Percentiles rank a stretch among this genome's conserved stretches.
These are phyloP conservation scores for Fusarium piperis DNA, from an alignment of 2,329 filamentous ascomycete genomes.

Conservation along the genomic window DNA sequence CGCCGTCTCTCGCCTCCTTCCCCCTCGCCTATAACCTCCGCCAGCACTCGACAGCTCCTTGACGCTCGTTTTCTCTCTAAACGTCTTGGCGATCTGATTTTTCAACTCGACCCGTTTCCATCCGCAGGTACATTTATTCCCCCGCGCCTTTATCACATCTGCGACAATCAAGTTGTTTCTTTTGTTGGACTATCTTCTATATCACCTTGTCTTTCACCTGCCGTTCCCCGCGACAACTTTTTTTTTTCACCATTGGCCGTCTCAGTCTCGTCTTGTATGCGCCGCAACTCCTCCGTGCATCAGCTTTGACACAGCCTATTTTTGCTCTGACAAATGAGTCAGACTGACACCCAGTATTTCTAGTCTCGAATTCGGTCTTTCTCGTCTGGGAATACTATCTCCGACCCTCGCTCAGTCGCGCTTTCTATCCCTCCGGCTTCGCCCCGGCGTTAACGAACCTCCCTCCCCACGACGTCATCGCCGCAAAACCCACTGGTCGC, in stretches of 20 bases:
- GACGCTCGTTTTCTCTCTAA: slow-evolving; percentile 37
- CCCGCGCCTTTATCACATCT: background rate
- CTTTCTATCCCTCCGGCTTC: slow-evolving; percentile 34
- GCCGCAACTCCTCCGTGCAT: slow-evolving; percentile 30
- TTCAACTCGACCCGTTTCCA: slow-evolving; percentile 26
- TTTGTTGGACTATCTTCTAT: slow-evolving; percentile 12
- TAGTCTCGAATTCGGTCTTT: slow-evolving; percentile 37
- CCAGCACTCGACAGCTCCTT: slow-evolving; percentile 22
- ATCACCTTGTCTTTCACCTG: slow-evolving; percentile 12
- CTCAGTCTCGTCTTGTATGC: slow-evolving; percentile 29
- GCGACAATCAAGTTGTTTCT: background rate
- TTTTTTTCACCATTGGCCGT: slow-evolving; percentile 13
- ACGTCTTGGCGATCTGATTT: slow-evolving; percentile 37
- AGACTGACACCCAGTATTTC: slow-evolving; percentile 36
- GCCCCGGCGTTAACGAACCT: slow-evolving; percentile 38
- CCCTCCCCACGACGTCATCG: slow-evolving; percentile 43
- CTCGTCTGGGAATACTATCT: slow-evolving; percentile 31
- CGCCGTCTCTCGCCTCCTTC: slow-evolving; percentile 8
- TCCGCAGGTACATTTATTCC: slow-evolving; percentile 24
- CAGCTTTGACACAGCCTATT: slow-evolving; percentile 16
- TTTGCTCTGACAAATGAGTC: slow-evolving; percentile 17
- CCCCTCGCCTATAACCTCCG: slow-evolving; percentile 25
- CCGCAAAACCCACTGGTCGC: slow-evolving; percentile 36
- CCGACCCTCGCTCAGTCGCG: slow-evolving; percentile 32
- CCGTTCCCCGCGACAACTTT: slow-evolving; percentile 17